Conservation (phyloP, 2,329 filamentous ascomycete genomes). For the Arthroderma sp. region DNA sequence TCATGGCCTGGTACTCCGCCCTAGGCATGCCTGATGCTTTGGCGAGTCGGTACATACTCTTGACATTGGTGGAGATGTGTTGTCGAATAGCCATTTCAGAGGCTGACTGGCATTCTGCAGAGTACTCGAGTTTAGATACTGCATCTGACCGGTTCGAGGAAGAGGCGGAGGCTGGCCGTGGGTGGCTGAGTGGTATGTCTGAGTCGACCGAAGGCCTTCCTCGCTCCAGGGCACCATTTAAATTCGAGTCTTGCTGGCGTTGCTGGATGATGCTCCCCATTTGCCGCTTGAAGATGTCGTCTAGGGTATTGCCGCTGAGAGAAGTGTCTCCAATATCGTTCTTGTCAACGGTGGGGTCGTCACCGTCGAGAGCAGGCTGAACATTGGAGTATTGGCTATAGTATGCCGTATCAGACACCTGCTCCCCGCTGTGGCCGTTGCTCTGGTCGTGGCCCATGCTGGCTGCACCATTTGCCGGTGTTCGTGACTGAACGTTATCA, state of each 20-base stretch:
- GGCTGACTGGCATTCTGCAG: constrained; percentile 40
- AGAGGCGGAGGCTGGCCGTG: constrained; percentile 31
- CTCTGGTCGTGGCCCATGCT: not conserved
- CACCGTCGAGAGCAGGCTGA: constrained; percentile 51
- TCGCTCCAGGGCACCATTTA: not conserved
- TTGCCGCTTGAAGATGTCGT: constrained; percentile 30
- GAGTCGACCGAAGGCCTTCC: not conserved
- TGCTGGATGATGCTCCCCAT: constrained; percentile 20
- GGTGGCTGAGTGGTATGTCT: constrained; percentile 26
- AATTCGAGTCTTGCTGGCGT: constrained; percentile 7
- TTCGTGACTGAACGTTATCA: constrained; percentile 43
- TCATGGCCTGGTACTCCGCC: constrained; percentile 47
- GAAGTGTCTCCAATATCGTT: constrained; percentile 40
- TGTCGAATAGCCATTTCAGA: constrained; percentile 51
- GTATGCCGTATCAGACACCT: constrained; percentile 45
- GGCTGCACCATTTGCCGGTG: constrained; percentile 33
- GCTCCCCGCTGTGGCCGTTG: constrained; percentile 19
- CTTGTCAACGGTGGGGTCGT: constrained; percentile 48
- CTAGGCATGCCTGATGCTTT: constrained; percentile 46
- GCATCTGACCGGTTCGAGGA: constrained; percentile 35
- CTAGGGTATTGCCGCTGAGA: constrained; percentile 42
- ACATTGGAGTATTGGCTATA: constrained; percentile 51
- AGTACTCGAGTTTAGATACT: constrained; percentile 44
- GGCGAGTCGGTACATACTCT: constrained; percentile 51
- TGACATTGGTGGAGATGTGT: constrained; percentile 52